phyloP scores from a whole-genome alignment of 768 basidiomycete species.

The Leccinum imitatum region DNA sequence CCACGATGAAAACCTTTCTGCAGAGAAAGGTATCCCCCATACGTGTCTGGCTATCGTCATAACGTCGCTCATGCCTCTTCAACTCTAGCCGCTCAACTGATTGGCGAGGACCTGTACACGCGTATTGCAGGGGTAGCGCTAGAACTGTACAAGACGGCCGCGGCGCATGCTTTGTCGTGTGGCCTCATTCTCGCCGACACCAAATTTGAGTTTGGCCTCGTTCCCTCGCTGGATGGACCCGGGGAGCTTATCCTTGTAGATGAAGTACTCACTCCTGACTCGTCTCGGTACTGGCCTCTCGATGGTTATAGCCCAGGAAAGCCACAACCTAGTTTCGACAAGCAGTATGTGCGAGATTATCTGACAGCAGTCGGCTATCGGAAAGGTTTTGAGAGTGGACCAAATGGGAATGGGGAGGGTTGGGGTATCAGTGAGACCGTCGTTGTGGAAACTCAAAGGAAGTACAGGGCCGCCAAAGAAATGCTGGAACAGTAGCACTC shows the following conservation, averaged over 20 bases:
- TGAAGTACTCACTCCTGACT: slow-evolving; percentile 96
- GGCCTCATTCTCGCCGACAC: slow-evolving; percentile 97
- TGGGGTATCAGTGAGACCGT: slow-evolving; percentile 79
- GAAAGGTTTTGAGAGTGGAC: slow-evolving; percentile 78
- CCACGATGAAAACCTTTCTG: slow-evolving; percentile 96
- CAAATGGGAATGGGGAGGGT: slow-evolving; percentile 64
- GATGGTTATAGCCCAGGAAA: slow-evolving; percentile 69
- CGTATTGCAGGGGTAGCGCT: slow-evolving; percentile 61
- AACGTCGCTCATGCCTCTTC: slow-evolving; percentile 2
- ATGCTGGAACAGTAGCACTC: slow-evolving; percentile 42
- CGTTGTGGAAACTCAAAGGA: slow-evolving; percentile 69
- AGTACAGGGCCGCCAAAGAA: slow-evolving; percentile 78
- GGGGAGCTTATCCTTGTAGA: slow-evolving; percentile 83
- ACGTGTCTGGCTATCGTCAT: slow-evolving; percentile 4
- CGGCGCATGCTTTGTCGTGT: slow-evolving; percentile 64
- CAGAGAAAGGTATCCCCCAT: slow-evolving; percentile 56
- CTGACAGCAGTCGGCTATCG: slow-evolving; percentile 69
- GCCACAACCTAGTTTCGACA: slow-evolving; percentile 90
- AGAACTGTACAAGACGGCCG: slow-evolving; percentile 70
- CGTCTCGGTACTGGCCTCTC: slow-evolving; percentile 94
- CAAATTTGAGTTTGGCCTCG: slow-evolving; percentile 96
- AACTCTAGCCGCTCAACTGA: slow-evolving; percentile 54
- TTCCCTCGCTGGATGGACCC: slow-evolving; percentile 40
- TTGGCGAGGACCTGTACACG: slow-evolving; percentile 64
- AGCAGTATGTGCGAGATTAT: slow-evolving; percentile 95